Conservation (phyloP, 2,329 filamentous ascomycete species). For the Thelonectria rubi region DNA sequence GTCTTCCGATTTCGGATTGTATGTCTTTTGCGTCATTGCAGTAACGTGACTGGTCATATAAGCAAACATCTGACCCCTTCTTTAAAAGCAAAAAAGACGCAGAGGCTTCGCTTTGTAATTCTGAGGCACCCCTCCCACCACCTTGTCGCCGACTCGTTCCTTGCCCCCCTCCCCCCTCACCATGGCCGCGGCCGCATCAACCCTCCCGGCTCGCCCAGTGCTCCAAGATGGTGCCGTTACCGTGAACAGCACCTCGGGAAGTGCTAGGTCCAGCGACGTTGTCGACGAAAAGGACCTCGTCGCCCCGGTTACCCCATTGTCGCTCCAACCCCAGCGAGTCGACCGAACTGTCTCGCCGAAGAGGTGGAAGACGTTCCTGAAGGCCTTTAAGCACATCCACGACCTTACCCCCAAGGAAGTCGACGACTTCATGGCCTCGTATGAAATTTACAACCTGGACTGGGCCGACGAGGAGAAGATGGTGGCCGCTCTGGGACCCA, state of each 20-base stretch:
- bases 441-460: slow-evolving; percentile 24
- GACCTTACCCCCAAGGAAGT: slow-evolving; percentile 15
- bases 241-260: background rate
- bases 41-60: slow-evolving; percentile 11
- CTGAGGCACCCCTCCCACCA: background rate
- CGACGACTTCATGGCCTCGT: slow-evolving; percentile 23
- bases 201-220: background rate
- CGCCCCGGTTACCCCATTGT: background rate
- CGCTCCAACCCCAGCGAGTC: background rate
- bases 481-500: slow-evolving; percentile 12
- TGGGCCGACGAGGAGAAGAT: slow-evolving; percentile 20
- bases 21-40: background rate
- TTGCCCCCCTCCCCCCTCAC: background rate
- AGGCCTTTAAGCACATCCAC: slow-evolving; percentile 19
- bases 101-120: background rate
- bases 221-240: background rate
- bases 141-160: background rate
- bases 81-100: background rate
- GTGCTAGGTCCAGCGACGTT: slow-evolving; percentile 12
- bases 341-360: slow-evolving; percentile 7
- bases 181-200: slow-evolving; percentile 7
- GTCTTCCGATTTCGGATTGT: slow-evolving; percentile 13
- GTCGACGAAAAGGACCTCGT: slow-evolving; percentile 10
- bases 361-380: slow-evolving; percentile 19
- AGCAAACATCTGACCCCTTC: background rate